Evolutionary conservation across 306 rosid genomes (phyloP), one percentile per base, ranked within the genome.

Genomic region (Sicyos baderoa): DNA sequence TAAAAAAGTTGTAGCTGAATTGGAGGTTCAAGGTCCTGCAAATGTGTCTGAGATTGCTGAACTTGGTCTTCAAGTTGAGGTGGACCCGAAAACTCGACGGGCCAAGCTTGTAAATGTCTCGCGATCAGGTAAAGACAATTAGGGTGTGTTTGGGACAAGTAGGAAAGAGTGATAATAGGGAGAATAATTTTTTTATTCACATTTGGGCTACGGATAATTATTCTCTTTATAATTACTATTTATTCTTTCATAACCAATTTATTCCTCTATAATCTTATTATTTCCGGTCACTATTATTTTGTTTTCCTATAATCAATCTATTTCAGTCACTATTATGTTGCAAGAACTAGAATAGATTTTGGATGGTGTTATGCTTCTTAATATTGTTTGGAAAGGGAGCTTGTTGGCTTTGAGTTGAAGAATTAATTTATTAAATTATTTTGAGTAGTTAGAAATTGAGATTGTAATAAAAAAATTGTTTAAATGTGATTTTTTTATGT

Each of bases 11-110:
- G 91, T 93, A 74, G 73, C 89, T 58, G 89, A 91, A 72, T 75
- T 86, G 78, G 86, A 88, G 84, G 73, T 88, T 21, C 88, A 85
- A 70, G 87, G 93, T 25, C 74, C 94, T 54, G 89, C 79, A 70
- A 85, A 89, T 73, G 66, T 79, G 74, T 96, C 95, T 6, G 84
- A 84, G 77, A 80, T 91, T 55, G 48, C 87, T 70, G 73, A 80
- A 60, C 84, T 89, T 76, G 97, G 96, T 78, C 86, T 89, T 15
- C 77, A 73, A 72, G 91, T 93, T 40, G 96, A 84, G 74, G 82
- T 86, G 71, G 95, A 93, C 64, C 82, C 77, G 16, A 83, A 59
- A 68, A 88, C 88, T 59, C 51, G 79, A 62, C 84, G 84, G 18
- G 83, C 97, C 52, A 89, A 79, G 84, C 96, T 92, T 76, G 88